phyloP scores from a whole-genome alignment of 257 asterid genomes.

The Cruciata laevipes region DNA sequence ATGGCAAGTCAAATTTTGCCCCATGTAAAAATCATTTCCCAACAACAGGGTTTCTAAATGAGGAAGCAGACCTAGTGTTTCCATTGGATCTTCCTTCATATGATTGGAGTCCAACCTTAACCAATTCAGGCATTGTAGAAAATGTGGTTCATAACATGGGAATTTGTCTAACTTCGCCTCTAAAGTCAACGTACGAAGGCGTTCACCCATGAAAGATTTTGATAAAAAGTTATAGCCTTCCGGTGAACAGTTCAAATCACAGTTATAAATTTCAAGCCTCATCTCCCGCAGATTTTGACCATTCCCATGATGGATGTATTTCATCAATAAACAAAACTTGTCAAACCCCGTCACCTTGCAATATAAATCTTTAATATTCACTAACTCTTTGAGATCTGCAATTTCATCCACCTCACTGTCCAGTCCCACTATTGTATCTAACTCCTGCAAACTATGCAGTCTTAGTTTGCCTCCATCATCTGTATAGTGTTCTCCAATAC shows the following conservation, averaged over 20 bases:
- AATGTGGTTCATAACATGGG: conserved; percentile 1
- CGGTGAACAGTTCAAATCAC: background rate
- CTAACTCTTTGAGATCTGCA: conserved; percentile 4
- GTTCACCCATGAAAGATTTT: background rate
- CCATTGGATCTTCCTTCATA: no score
- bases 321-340: background rate
- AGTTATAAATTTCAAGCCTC: background rate
- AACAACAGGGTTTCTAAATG: no score
- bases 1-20: conserved; percentile 1
- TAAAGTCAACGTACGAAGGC: no score
- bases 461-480: background rate
- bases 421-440: background rate
- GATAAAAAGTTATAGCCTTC: background rate
- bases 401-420: background rate
- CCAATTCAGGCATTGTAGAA: background rate
- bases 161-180: no score
- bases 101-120: background rate
- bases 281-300: background rate
- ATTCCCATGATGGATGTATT: background rate
- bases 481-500: background rate
- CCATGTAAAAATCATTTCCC: no score
- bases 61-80: no score
- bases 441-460: background rate
- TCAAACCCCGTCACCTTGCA: background rate
- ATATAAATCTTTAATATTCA: background rate